Evolutionary conservation across 2,329 filamentous ascomycete genomes (phyloP).

Genomic region (Alternaria incomplexa): DNA sequence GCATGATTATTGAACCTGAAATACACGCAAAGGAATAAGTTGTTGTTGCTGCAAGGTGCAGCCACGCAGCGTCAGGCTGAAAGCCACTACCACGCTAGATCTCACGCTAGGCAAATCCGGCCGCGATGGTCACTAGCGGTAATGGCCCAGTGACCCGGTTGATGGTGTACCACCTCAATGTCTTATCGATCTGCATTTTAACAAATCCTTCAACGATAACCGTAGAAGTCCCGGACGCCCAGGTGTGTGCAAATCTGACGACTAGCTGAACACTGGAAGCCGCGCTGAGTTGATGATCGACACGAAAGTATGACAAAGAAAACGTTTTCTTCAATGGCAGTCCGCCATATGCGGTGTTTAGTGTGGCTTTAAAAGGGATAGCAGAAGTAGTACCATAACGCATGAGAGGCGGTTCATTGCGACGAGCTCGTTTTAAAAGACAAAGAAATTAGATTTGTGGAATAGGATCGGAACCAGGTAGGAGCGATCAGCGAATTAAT

Average conservation of each 20-base stretch:
- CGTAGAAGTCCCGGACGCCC: background rate
- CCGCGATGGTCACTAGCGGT: background rate
- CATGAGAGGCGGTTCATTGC: background rate
- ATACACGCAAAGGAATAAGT: background rate
- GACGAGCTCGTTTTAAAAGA: background rate
- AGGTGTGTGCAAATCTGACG: background rate
- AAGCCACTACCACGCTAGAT: background rate
- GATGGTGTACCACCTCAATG: background rate
- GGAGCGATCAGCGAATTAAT: background rate
- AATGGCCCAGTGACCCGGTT: background rate
- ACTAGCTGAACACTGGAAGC: background rate
- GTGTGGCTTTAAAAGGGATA: background rate
- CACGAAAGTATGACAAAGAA: background rate
- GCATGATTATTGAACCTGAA: background rate
- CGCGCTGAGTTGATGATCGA: background rate
- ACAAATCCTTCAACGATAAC: background rate
- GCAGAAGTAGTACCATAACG: background rate
- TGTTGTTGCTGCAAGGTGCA: background rate
- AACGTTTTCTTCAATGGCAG: background rate
- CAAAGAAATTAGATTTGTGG: background rate
- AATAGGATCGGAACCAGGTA: background rate
- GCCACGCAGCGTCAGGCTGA: background rate
- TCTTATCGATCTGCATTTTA: background rate
- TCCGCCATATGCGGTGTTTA: background rate
- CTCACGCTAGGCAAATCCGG: background rate